These are phyloP conservation scores for Cucurbita ficifolia DNA, from an alignment of 306 rosid genomes.

Conservation along the genomic window DNA sequence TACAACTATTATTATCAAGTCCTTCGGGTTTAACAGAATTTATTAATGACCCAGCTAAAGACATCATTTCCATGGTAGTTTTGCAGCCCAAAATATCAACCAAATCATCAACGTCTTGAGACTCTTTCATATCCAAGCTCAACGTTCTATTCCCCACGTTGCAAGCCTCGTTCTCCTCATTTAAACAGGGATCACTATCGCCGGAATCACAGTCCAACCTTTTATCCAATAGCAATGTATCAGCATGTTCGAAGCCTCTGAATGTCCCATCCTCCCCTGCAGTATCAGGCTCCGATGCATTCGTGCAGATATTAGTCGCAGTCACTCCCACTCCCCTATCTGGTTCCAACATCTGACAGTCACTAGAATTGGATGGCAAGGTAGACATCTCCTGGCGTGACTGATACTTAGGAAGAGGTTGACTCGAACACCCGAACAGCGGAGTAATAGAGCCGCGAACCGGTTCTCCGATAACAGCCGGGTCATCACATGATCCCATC, in stretches of 20 bases:
- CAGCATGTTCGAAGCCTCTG: neutral
- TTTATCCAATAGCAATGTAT: slow-evolving; percentile 6
- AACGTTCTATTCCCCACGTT: slow-evolving; percentile 6
- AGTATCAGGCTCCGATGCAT: slow-evolving; percentile 12
- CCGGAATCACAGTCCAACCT: slow-evolving; percentile 20
- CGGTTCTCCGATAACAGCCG: slow-evolving; percentile 27
- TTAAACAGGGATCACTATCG: slow-evolving; percentile 13
- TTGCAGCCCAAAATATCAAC: slow-evolving; percentile 1
- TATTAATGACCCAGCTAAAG: slow-evolving; percentile 11
- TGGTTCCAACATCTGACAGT: slow-evolving; percentile 6
- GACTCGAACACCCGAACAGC: slow-evolving; percentile 30
- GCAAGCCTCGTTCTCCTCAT: slow-evolving; percentile 16
- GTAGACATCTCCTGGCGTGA: slow-evolving; percentile 20
- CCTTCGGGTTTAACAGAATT: slow-evolving; percentile 21
- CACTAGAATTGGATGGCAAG: slow-evolving; percentile 16
- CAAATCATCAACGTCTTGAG: slow-evolving; percentile 18
- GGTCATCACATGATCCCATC: slow-evolving; percentile 65
- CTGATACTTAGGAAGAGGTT: slow-evolving; percentile 33
- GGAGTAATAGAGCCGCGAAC: slow-evolving; percentile 16
- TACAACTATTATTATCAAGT: slow-evolving; percentile 20
- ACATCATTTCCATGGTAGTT: slow-evolving; percentile 10
- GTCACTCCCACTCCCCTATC: slow-evolving; percentile 14
- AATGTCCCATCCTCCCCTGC: slow-evolving; percentile 3
- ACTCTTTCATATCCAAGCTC: neutral
- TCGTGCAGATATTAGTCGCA: slow-evolving; percentile 6